Base-by-base conservation (phyloP, 2,329 filamentous ascomycete species). In the Claviceps digitariae region DNA sequence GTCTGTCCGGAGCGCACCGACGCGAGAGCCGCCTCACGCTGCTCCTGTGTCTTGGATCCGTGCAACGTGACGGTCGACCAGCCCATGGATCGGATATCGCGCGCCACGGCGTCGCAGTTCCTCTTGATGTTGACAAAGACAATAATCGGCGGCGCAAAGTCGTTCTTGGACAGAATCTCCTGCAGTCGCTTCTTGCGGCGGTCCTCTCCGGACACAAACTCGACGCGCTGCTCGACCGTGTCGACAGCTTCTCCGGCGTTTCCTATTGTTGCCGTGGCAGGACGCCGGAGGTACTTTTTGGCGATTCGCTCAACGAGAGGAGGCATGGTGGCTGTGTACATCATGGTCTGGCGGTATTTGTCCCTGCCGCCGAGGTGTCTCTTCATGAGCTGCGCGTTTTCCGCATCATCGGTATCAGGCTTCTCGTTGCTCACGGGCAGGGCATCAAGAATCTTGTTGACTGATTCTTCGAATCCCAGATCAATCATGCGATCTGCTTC, bases 61-160 rank as follows among this genome's bases (percentile, higher is more conserved):
- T 98, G 93, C 34, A 98, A 74, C 0, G 91, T 96, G 62, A 95
- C 90, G 8, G 86, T 82, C 21, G 82, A 87, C 76, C 90, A 93
- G 61, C 93, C 93, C 83, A 93, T 93, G 51, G 86, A 80, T 66
- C 95, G 93, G 74, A 98, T 93, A 65, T 97, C 91, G 56, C 88
- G 81, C 3, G 91, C 91, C 48, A 98, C 86, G 55, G 89, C 87
- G 67, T 98, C 93, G 73, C 91, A 97, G 73, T 97, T 97, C 62
- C 90, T 87, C 73, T 97, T 97, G 82, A 97, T 96, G 70, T 98
- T 98, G 79, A 98, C 93, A 67, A 98, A 98, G 58, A 98, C 90
- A 62, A 98, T 98, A 68, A 98, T 95, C 17, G 93, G 93, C 9
- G 91, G 81, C 8, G 79, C 76, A 70, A 90, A 97, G 59, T 90